Percentiles rank a stretch among this genome's conserved stretches.
phyloP scores from a whole-genome alignment of 768 basidiomycete species.

The Mrakia gelida region DNA sequence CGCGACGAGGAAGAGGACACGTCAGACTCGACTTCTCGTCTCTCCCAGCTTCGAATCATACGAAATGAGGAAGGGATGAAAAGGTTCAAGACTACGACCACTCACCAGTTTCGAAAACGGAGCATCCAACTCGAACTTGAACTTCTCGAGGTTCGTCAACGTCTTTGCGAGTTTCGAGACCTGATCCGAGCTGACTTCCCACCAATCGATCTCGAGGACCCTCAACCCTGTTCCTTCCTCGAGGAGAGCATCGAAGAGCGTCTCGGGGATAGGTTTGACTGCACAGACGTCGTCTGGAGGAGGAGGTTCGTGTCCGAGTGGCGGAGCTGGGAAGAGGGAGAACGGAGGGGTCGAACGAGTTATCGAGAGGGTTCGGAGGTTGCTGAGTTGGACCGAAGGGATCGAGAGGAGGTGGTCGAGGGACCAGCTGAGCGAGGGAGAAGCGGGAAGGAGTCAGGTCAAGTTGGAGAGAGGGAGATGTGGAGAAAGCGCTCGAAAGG shows the following conservation, averaged over 20 bases:
- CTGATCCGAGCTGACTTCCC: conserved; percentile 1
- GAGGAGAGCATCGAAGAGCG: not conserved
- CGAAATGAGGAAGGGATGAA: not conserved
- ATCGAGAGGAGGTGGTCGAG: conserved; percentile 23
- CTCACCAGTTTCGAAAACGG: conserved; percentile 26
- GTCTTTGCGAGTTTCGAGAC: conserved; percentile 16
- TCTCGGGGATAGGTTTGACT: conserved; percentile 10
- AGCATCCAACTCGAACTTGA: conserved; percentile 25
- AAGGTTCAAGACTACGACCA: not conserved
- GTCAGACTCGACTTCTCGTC: too few relatives aligned
- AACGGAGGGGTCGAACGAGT: conserved; percentile 26
- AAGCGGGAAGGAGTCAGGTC: not conserved
- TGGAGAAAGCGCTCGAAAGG: too few relatives aligned
- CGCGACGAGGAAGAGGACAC: not conserved
- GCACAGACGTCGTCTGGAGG: conserved; percentile 9
- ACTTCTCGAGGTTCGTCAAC: conserved; percentile 17
- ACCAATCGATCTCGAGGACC: conserved; percentile 30
- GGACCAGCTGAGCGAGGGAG: conserved; percentile 2
- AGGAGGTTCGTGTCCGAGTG: conserved; percentile 15
- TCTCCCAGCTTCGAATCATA: too few relatives aligned
- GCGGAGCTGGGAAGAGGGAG: conserved; percentile 22
- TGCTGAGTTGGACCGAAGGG: not conserved
- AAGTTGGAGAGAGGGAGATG: not conserved
- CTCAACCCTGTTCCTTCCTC: not conserved
- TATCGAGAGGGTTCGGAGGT: conserved; percentile 19